A percentile compares a stretch with the other conserved stretches of the same genome.
These are phyloP conservation scores for Podochytrium sp. DNA, from an alignment of 192 early-diverging fungal species.

Conservation along the genomic window DNA sequence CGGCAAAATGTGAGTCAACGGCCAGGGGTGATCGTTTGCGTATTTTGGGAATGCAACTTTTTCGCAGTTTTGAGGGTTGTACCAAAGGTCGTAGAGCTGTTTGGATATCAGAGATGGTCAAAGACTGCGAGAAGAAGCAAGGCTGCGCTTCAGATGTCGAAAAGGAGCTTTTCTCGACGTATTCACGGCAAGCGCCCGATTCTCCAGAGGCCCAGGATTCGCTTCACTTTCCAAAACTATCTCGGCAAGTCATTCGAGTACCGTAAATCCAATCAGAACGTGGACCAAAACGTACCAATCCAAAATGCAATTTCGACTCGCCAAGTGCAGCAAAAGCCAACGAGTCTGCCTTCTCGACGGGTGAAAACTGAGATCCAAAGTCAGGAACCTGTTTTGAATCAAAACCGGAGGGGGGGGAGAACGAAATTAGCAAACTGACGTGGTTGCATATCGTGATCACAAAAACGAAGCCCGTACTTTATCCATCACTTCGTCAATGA, in stretches of 20 bases:
- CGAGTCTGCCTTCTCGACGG: conserved; percentile 41
- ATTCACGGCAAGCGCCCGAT: too few relatives aligned
- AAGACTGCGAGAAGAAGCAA: too few relatives aligned
- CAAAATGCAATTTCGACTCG: conserved; percentile 58
- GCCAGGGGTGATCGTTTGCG: conserved; percentile 35
- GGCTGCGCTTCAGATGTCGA: too few relatives aligned
- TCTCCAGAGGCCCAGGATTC: too few relatives aligned
- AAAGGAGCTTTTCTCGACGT: too few relatives aligned
- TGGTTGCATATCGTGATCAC: neutral
- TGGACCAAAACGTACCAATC: conserved; percentile 49
- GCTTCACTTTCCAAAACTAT: too few relatives aligned
- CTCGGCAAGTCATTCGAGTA: too few relatives aligned
- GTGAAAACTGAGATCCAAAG: conserved; percentile 35
- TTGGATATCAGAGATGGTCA: too few relatives aligned
- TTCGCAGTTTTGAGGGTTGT: conserved; percentile 24
- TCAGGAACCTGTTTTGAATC: conserved; percentile 6
- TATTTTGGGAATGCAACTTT: conserved; percentile 36
- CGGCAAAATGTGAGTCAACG: conserved; percentile 36
- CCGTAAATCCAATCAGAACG: too few relatives aligned
- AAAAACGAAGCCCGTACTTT: conserved; percentile 31
- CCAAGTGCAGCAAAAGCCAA: conserved; percentile 52
- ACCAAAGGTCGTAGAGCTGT: conserved; percentile 41
- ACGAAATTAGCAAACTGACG: conserved; percentile 27
- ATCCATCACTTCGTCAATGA: conserved; percentile 53
- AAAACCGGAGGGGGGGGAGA: neutral